A percentile compares a stretch with the other conserved stretches of the same genome.
These are phyloP conservation scores for Platismatia glauca DNA, from an alignment of 495 filamentous ascomycete genomes.

Conservation along the genomic window DNA sequence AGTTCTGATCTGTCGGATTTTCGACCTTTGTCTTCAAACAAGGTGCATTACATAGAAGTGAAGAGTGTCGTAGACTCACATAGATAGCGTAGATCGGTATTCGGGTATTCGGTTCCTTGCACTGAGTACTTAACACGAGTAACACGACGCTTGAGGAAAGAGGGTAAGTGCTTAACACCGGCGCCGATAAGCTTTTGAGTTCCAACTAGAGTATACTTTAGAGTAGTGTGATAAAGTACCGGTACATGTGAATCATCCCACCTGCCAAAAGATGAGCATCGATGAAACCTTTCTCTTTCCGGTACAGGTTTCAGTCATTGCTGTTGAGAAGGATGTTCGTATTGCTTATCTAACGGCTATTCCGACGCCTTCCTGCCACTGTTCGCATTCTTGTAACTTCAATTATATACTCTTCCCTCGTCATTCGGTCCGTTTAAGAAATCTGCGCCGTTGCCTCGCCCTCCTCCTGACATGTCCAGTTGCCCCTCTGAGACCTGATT, in stretches of 20 bases:
- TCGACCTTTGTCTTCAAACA: too few relatives aligned
- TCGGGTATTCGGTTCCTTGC: too few relatives aligned
- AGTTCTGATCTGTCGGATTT: too few relatives aligned
- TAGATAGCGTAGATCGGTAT: too few relatives aligned
- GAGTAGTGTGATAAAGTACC: not conserved
- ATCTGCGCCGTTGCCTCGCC: not conserved
- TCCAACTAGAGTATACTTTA: too few relatives aligned
- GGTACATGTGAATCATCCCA: not conserved
- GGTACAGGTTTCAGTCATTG: not conserved
- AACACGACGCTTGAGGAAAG: too few relatives aligned
- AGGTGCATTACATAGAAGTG: too few relatives aligned
- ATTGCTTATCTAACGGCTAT: not conserved
- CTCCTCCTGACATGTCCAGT: slow-evolving; percentile 6
- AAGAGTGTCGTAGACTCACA: too few relatives aligned
- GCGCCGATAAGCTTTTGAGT: not conserved
- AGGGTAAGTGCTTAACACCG: not conserved
- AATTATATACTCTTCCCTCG: not conserved
- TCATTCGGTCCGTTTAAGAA: not conserved
- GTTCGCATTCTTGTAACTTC: not conserved
- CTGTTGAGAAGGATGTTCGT: not conserved
- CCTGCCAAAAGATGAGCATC: not conserved
- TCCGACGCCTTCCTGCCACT: not conserved
- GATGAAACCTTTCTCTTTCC: not conserved
- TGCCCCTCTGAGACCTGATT: not conserved
- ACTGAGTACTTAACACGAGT: too few relatives aligned